phyloP scores from a whole-genome alignment of 441 rosid genomes.

The Syzygium malaccense region DNA sequence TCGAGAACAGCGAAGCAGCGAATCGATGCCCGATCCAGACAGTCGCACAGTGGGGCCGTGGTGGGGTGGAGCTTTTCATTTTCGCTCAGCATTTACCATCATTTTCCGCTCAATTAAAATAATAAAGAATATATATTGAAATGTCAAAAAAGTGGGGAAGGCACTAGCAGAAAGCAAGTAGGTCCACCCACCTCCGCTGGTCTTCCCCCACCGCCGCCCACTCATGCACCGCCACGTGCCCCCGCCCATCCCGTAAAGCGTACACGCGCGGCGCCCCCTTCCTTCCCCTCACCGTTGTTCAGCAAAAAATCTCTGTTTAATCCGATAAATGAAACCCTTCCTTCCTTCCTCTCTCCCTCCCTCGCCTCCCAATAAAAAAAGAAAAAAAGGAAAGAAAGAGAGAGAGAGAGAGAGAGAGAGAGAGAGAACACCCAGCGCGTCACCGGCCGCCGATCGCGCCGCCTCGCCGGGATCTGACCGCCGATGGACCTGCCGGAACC shows the following conservation, averaged over 20 bases:
- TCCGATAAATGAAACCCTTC: neutral
- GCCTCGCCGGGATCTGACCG: conserved; percentile 22
- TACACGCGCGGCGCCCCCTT: neutral
- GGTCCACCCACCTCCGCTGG: conserved; percentile 3
- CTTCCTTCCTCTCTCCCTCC: conserved; percentile 10
- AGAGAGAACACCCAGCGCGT: neutral
- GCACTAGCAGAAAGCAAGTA: neutral
- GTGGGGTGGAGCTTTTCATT: neutral
- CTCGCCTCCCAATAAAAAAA: neutral
- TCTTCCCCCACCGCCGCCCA: conserved; percentile 7
- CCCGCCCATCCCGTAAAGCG: neutral
- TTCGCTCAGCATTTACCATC: neutral
- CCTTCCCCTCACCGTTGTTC: neutral
- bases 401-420: neutral
- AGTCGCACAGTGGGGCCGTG: neutral
- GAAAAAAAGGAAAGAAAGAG: no score
- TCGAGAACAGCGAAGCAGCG: neutral
- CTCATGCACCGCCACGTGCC: conserved; percentile 10
- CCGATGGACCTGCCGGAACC: neutral
- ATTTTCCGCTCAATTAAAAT: neutral
- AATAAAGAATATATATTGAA: neutral
- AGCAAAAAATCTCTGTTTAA: neutral
- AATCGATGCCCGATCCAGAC: neutral
- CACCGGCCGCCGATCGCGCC: neutral
- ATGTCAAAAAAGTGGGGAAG: neutral